A percentile compares a stretch with the other conserved stretches of the same genome.
Conservation (phyloP, 73 alveolate genomes). For the Stentor coeruleus region DNA sequence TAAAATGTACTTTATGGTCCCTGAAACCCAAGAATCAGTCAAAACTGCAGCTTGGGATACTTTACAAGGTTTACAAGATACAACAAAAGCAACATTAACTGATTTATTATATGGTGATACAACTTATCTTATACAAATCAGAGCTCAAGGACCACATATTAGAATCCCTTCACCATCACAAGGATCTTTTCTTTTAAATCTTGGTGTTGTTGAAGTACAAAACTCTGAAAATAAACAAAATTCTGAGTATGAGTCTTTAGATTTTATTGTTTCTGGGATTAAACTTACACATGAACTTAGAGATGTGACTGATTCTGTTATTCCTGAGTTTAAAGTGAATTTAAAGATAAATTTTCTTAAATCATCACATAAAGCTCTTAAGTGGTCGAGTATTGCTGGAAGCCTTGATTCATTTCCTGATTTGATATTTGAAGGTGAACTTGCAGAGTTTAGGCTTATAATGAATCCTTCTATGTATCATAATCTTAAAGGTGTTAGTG, state of each 20-base stretch:
- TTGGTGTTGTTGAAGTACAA: background rate
- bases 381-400: background rate
- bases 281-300: background rate
- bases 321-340: background rate
- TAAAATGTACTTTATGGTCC: conserved; percentile 3
- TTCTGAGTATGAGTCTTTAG: conserved; percentile 41
- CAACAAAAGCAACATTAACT: conserved; percentile 22
- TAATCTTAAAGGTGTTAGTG: background rate
- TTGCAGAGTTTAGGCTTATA: background rate
- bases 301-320: background rate
- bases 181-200: background rate
- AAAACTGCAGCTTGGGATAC: conserved; percentile 50
- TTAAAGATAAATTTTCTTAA: background rate
- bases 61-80: conserved; percentile 35
- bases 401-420: background rate
- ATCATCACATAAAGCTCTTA: background rate
- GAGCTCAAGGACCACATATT: background rate
- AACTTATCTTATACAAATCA: background rate
- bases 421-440: background rate
- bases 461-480: background rate
- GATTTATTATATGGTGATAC: conserved; percentile 7
- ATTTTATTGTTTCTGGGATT: background rate
- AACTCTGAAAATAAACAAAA: background rate
- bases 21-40: conserved; percentile 3
- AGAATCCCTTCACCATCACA: background rate